Evolutionary conservation across 768 basidiomycete genomes (phyloP).

Genomic region (Clathrus columnatus): DNA sequence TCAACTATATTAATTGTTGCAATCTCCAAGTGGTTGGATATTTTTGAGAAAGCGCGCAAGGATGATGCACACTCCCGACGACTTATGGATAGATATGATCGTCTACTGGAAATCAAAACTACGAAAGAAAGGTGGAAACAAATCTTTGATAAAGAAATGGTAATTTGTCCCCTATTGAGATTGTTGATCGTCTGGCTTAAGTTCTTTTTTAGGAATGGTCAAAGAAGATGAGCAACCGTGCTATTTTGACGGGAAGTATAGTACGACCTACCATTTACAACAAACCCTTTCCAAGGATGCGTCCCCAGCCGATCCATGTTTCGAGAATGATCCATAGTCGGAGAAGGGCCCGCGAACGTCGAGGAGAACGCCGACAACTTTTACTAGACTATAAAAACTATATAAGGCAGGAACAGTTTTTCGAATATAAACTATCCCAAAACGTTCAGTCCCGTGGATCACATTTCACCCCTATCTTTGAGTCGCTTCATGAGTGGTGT

Average conservation of each 20-base stretch:
- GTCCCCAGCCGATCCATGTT: constrained; percentile 68
- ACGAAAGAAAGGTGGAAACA: constrained; percentile 41
- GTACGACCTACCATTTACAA: constrained; percentile 58
- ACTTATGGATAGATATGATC: constrained; percentile 49
- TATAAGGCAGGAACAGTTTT: constrained; percentile 28
- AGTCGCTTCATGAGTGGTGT: constrained; percentile 31
- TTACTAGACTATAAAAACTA: constrained; percentile 28
- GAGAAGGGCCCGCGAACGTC: constrained; percentile 33
- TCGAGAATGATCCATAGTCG: constrained; percentile 58
- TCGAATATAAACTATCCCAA: constrained; percentile 24
- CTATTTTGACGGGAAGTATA: constrained; percentile 64
- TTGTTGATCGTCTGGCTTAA: not conserved
- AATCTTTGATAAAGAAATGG: constrained; percentile 44
- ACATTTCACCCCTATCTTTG: constrained; percentile 18
- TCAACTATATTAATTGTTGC: not conserved
- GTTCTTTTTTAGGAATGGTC: constrained; percentile 42
- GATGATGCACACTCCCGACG: constrained; percentile 41
- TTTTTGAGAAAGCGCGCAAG: constrained; percentile 41
- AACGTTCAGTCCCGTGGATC: constrained; percentile 3
- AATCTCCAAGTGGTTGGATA: constrained; percentile 50
- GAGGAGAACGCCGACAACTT: constrained; percentile 29
- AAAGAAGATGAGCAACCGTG: constrained; percentile 42
- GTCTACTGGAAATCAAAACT: constrained; percentile 42
- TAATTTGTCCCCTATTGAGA: constrained; percentile 23
- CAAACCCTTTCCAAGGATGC: constrained; percentile 67